These are phyloP conservation scores for Didymella segeticola DNA, from an alignment of 2,329 filamentous ascomycete genomes.

Conservation along the genomic window DNA sequence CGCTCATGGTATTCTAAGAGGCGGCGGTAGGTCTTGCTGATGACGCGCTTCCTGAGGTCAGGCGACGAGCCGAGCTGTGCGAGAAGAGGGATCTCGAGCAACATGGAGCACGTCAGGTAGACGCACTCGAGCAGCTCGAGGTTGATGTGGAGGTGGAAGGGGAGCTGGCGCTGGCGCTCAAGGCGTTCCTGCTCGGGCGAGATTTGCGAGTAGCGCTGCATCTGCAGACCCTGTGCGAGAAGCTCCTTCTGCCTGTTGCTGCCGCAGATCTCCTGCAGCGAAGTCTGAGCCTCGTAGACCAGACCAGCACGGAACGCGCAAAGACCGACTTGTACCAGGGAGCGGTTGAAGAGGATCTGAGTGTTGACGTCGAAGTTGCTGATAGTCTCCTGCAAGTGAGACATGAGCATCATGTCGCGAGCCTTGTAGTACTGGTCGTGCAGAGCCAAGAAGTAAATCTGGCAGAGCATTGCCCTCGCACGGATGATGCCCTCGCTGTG, in stretches of 20 bases:
- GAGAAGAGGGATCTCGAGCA: constrained; percentile 95
- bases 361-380: constrained; percentile 95
- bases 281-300: constrained; percentile 96
- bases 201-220: constrained; percentile 95
- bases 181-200: constrained; percentile 97
- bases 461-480: constrained; percentile 95
- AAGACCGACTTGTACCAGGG: constrained; percentile 94
- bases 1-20: constrained; percentile 99
- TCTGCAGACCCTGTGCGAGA: constrained; percentile 96
- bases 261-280: constrained; percentile 96
- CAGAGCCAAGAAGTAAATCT: constrained; percentile 97
- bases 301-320: constrained; percentile 97
- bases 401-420: constrained; percentile 99
- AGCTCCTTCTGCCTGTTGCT: constrained; percentile 98
- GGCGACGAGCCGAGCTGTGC: constrained; percentile 96
- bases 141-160: constrained; percentile 99
- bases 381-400: constrained; percentile 96
- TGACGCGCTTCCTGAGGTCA: constrained; percentile 95
- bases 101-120: constrained; percentile 98
- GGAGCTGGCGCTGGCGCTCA: constrained; percentile 95
- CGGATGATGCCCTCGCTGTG: constrained; percentile 96
- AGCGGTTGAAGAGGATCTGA: constrained; percentile 98
- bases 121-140: constrained; percentile 97
- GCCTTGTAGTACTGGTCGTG: constrained; percentile 98
- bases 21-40: constrained; percentile 98